phyloP scores from a whole-genome alignment of 257 asterid genomes.

The Lantana camara region DNA sequence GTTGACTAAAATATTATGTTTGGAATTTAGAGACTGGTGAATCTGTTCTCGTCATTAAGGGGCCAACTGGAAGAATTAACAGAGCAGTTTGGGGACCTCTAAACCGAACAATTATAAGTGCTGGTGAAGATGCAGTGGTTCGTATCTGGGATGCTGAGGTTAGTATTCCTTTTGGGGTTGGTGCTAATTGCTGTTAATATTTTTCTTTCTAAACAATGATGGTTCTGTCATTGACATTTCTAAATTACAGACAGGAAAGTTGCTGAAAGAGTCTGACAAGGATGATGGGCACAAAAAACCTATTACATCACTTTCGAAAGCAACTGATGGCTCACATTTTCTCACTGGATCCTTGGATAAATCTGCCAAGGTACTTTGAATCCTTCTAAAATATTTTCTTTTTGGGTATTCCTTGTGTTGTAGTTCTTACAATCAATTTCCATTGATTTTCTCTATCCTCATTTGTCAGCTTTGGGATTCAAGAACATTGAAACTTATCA shows the following conservation, averaged over 20 bases:
- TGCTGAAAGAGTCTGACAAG: conserved; percentile 67
- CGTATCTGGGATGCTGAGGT: conserved; percentile 98
- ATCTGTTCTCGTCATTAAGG: conserved; percentile 64
- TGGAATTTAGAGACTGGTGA: conserved; percentile 60
- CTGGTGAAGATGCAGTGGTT: conserved; percentile 78
- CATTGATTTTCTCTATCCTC: conserved; percentile 18
- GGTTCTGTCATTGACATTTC: not conserved
- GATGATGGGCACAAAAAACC: conserved; percentile 79
- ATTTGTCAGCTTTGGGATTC: conserved; percentile 86
- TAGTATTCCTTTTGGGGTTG: conserved; percentile 13
- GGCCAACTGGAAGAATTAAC: conserved; percentile 86
- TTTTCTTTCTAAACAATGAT: not conserved
- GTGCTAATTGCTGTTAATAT: not conserved
- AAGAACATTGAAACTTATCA: conserved; percentile 72
- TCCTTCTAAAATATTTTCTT: not conserved
- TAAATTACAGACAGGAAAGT: conserved; percentile 66
- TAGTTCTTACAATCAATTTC: conserved; percentile 4
- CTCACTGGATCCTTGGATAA: conserved; percentile 87
- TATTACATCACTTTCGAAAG: conserved; percentile 80
- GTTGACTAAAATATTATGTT: conserved; percentile 12
- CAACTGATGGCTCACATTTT: conserved; percentile 78
- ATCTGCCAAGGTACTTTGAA: conserved; percentile 75
- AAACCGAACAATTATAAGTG: conserved; percentile 80
- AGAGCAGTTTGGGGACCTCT: conserved; percentile 99
- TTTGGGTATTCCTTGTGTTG: not conserved